Base-by-base conservation (phyloP, 73 alveolate species). In the Paramecium octaurelia region DNA sequence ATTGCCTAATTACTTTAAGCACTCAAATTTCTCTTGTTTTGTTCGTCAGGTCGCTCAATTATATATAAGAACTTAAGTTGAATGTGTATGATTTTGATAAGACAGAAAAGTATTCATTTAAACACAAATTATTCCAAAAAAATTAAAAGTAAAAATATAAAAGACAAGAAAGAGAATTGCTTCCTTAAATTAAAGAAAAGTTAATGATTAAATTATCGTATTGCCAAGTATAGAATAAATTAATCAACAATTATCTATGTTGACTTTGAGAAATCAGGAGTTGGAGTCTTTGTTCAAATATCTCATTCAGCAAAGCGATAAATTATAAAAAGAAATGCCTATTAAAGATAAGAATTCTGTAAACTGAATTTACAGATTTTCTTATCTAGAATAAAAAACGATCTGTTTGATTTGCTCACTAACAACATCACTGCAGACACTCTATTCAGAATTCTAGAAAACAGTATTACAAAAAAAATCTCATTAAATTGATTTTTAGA, bases 1-100 rank as follows among this genome's bases (percentile, higher is more conserved):
- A 8, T 96, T 98, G 50, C 99, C 99, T n/a, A 68, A 93, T 70
- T 98, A 92, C 92, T 98, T 96, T 89, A 98, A 98, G 88, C 99
- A 98, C 88, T 96, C 94, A 38, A 98, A 98, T 95, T 98, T 91
- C 84, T 95, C 99, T 6, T 96, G 99, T 20, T 98, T 98, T 94
- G 99, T 98, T 48, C 48, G 99, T 68, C 98, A 98, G 91, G 93
- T 88, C 1, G 16, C 0, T 69, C 27, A 10, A 4, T 12, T 44
- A 68, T n/a, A 29, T 54, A 12, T 31, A 21, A 38, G 23, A 3
- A 88, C 44, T 1, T 42, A 54, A 96, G 89, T 94, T 97, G 14
- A 94, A 97, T 88, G 93, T 96, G 97, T 97, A 97, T 87, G 98
- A 96, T 91, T 97, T 97, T 93, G 98, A 95, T 64, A 96, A 96